Base-by-base conservation (phyloP, 352 stramenopile species). In the Globisporangium spiculum region DNA sequence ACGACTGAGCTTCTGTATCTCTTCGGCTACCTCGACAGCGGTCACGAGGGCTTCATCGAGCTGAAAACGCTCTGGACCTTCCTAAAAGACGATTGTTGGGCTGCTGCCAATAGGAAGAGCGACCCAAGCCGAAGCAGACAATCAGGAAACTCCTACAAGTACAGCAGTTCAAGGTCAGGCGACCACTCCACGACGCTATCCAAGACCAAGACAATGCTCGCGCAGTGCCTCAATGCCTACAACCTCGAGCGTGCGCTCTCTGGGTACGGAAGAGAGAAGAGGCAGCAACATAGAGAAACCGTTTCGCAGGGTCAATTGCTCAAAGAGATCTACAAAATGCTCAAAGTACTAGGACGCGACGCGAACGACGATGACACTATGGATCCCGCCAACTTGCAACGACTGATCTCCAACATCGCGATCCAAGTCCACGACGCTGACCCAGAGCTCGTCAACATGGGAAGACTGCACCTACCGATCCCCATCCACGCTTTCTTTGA, bases 401-500 rank as follows among this genome's bases (percentile, higher is more conserved):
- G 67, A 36, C 26, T 70, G 32, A 2, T 66, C 50, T 36, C 50
- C 10, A 4, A 34, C 1, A 68, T 60, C 10, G 53, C 36, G 16
- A 38, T 58, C 3, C 22, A 55, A 20, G 57, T 20, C 0, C 57
- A 70, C n/a, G 57, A 61, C 30, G 65, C 24, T 0, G 57, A 70
- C n/a, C 27, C 50, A 5, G 65, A 54, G 14, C 57, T 70, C 27
- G 32, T 65, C 4, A 18, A 7, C 2, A 44, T 32, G 14, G 55
- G 52, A 2, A 41, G 60, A 0, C 44, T 63, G 26, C 22, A n/a
- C 57, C 71, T 66, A 32, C 27, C 54, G 1, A 70, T 90, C 32
- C 68, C 75, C n/a, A 58, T 74, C 1, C 65, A 78, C 46, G 60
- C 62, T 4, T 74, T 90, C 53, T 86, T 90, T 36, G 72, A 86